Base-by-base conservation (phyloP, 148 eudicot genomes). In the Euryodendron excelsum region DNA sequence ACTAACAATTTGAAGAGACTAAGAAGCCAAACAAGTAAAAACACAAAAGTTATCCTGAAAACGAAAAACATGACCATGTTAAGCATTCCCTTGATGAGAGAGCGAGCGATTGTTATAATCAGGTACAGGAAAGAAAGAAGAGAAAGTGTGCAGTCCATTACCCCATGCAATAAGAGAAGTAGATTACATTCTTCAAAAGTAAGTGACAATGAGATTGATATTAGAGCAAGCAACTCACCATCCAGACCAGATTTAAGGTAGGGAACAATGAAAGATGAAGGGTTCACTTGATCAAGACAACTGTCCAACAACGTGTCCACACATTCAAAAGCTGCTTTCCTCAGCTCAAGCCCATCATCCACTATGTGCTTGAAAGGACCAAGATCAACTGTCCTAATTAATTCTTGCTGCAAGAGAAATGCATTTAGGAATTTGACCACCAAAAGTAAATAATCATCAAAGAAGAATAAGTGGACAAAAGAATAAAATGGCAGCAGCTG, bases 301-400 rank as follows among this genome's bases (percentile, higher is more conserved):
- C 83, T 87, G 79, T 92, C 99, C 77, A 96, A 80, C 86, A 96
- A 86, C 13, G 99, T 96, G 77, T 96, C 98, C 58, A 93, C 97
- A 52, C 98, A 96, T 82, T 96, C 99, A 90, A 96, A 96, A 55
- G 99, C 98, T 72, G 99, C 98, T 84, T 96, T 96, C 78, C 98
- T 90, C 82, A 96, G 84, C 79, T 96, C 99, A 81, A 96, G 97
- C 76, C 99, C 99, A 83, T 93, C 99, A 83, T 96, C 99, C 69
- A 96, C 99, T 76, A 91, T 92, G 86, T 93, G 98, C 92, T 96
- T 96, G 82, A 96, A 96, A 72, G 99, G 99, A 75, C 98, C 98
- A 55, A 95, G 86, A 87, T 95, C 98, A 47, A 94, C 98, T 62
- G 98, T 94, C 72, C 98, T 87, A 62, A 94, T 94, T 87, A 94